Percentiles rank a stretch among this genome's conserved stretches.
Evolutionary conservation across 164 flowering plant species (phyloP).

Genomic region (Tetracentron sinense): DNA sequence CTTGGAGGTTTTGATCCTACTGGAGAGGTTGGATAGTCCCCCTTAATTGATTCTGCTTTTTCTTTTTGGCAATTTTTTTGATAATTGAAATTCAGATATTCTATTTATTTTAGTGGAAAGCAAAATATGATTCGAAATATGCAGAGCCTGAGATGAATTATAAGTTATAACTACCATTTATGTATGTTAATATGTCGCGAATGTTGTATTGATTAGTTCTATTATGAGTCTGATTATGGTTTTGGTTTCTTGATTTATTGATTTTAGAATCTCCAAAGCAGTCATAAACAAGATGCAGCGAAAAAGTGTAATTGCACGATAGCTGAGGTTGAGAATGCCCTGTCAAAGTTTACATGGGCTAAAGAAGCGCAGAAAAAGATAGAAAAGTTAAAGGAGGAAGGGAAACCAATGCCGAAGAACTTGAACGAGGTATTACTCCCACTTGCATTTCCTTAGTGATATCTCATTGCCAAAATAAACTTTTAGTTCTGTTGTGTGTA

Average conservation of each 20-base stretch:
- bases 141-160: no score
- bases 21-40: constrained; percentile 53
- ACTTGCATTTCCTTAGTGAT: no score
- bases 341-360: constrained; percentile 86
- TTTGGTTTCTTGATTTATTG: constrained; percentile 18
- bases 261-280: constrained; percentile 59
- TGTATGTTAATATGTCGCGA: no score
- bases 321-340: constrained; percentile 73
- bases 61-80: no score
- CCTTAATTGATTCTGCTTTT: background rate
- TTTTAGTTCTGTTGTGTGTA: no score
- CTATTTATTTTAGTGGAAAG: no score
- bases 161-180: no score
- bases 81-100: no score
- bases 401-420: constrained; percentile 83
- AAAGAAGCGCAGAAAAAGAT: constrained; percentile 78
- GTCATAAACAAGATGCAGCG: constrained; percentile 82
- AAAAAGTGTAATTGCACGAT: constrained; percentile 79
- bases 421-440: constrained; percentile 58
- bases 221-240: background rate
- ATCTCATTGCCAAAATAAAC: no score
- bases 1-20: constrained; percentile 72
- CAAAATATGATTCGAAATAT: no score
- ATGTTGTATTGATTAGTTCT: background rate
- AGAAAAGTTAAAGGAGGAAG: constrained; percentile 75